Conservation (phyloP, 148 eudicot species). For the Silene uniflora region DNA sequence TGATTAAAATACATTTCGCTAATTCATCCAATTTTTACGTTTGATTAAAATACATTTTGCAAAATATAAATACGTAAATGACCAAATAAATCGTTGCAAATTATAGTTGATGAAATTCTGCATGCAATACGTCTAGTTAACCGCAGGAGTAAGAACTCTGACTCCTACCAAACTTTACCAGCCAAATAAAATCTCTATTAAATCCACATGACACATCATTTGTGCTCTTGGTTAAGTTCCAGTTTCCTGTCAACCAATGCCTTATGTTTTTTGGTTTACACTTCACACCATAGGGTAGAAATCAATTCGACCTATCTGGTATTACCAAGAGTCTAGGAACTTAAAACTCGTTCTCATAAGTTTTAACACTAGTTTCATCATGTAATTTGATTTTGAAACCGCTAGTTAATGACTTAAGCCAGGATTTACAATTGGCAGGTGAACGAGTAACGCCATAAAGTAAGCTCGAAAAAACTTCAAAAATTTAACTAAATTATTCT, state of each 20-base stretch:
- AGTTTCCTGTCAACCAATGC: slow-evolving; percentile 9
- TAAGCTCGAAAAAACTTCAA: no score
- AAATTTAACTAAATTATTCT: no score
- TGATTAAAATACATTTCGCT: no score
- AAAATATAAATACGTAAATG: no score
- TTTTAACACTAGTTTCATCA: background rate
- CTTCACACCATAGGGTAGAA: background rate
- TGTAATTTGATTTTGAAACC: background rate
- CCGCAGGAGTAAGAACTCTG: background rate
- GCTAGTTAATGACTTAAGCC: background rate
- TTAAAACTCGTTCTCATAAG: no score
- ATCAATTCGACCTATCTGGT: background rate
- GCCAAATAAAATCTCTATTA: background rate
- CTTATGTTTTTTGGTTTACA: background rate
- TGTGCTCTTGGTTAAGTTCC: no score
- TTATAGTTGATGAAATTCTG: background rate
- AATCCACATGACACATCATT: background rate
- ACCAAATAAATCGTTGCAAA: no score
- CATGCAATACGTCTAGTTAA: background rate
- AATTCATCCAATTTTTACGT: no score
- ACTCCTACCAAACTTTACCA: slow-evolving; percentile 13
- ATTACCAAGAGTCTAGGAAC: no score
- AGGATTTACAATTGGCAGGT: no score
- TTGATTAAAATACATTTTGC: no score
- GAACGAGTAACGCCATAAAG: no score